Evolutionary conservation across 129 eudicot genomes (phyloP).

Genomic region (Silybum marianum): DNA sequence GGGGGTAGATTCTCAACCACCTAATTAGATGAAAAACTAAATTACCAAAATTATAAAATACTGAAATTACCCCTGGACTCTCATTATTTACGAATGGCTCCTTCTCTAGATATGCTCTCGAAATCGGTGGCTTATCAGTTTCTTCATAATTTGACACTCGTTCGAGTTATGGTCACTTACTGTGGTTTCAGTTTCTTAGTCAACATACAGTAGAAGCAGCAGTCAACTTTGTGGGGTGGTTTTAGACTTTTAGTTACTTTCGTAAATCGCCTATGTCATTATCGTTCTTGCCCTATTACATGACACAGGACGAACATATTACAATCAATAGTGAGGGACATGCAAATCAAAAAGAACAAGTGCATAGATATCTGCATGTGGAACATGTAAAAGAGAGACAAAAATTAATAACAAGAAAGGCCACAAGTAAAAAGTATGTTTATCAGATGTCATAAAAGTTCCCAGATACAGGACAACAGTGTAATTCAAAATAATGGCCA

Average conservation of each 20-base stretch:
- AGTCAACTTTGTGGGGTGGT: not conserved
- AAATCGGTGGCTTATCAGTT: too few relatives aligned
- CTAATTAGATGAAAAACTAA: constrained; percentile 9
- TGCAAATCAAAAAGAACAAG: not conserved
- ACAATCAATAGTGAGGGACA: not conserved
- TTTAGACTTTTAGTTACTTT: not conserved
- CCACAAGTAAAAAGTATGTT: not conserved
- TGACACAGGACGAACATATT: not conserved
- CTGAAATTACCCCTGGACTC: too few relatives aligned
- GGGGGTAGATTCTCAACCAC: constrained; percentile 4
- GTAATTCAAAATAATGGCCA: not conserved
- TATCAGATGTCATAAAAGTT: not conserved
- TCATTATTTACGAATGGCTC: too few relatives aligned
- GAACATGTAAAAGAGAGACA: not conserved
- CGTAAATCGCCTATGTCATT: constrained; percentile 6
- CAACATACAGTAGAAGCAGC: not conserved
- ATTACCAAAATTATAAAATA: too few relatives aligned
- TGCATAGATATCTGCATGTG: not conserved
- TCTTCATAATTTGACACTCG: too few relatives aligned
- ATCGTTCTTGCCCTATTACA: too few relatives aligned
- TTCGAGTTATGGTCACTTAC: too few relatives aligned
- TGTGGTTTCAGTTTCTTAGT: not conserved
- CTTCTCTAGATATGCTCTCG: too few relatives aligned
- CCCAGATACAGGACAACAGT: not conserved
- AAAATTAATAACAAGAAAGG: not conserved